Percentiles rank a stretch among this genome's conserved stretches.
Evolutionary conservation across 352 stramenopile species (phyloP).

Genomic region (Blastocystis hominis): DNA sequence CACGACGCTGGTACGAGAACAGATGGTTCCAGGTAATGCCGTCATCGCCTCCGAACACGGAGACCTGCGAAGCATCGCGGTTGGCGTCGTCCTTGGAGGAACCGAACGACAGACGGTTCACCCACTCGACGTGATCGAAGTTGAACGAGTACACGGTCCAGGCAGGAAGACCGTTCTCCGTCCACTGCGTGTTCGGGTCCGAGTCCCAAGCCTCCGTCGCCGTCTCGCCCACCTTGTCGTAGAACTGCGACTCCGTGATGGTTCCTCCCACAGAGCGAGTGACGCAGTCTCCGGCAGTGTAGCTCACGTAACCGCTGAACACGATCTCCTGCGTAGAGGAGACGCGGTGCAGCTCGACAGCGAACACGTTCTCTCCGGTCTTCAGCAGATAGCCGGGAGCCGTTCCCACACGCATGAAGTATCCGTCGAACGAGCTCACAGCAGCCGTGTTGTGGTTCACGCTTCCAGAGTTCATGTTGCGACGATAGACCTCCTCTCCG

Average conservation of each 20-base stretch:
- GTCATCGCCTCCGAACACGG: slow-evolving; percentile 43
- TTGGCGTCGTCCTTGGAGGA: slow-evolving; percentile 2
- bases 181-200: slow-evolving; percentile 32
- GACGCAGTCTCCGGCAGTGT: slow-evolving; percentile 17
- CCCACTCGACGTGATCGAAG: slow-evolving; percentile 50
- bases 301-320: slow-evolving; percentile 15
- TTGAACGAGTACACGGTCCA: slow-evolving; percentile 50
- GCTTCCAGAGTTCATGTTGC: background rate
- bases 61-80: slow-evolving; percentile 19
- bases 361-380: slow-evolving; percentile 41
- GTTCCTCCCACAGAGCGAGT: slow-evolving; percentile 3
- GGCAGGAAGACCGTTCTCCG: slow-evolving; percentile 46
- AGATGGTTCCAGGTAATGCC: slow-evolving; percentile 10
- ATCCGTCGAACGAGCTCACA: slow-evolving; percentile 5
- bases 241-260: slow-evolving; percentile 42
- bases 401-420: slow-evolving; percentile 32
- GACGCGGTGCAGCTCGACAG: slow-evolving; percentile 41
- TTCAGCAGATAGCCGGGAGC: slow-evolving; percentile 29
- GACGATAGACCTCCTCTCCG: slow-evolving; percentile 18
- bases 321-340: background rate
- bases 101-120: slow-evolving; percentile 8
- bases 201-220: slow-evolving; percentile 39
- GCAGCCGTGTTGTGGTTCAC: background rate
- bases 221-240: slow-evolving; percentile 40
- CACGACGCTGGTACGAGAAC: background rate